Percentiles rank a stretch among this genome's conserved stretches.
phyloP scores from a whole-genome alignment of 805 yeast species.

The Metschnikowia baotianmanensis region DNA sequence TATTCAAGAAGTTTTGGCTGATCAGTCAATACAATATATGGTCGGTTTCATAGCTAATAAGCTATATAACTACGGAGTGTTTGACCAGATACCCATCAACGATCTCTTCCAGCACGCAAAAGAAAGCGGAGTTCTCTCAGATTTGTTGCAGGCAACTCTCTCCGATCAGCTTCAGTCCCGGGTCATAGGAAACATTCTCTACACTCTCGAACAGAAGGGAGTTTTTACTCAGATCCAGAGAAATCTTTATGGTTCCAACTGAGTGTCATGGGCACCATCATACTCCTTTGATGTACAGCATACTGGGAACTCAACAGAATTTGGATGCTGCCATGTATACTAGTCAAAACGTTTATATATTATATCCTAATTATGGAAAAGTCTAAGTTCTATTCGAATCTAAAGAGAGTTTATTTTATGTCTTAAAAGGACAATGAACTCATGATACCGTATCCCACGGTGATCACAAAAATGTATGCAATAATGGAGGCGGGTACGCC shows the following conservation, averaged over 20 bases:
- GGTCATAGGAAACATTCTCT: slow-evolving; percentile 29
- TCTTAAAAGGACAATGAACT: slow-evolving; percentile 13
- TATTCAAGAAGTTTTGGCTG: slow-evolving; percentile 25
- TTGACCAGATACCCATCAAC: slow-evolving; percentile 30
- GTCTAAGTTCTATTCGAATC: background rate
- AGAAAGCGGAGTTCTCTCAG: slow-evolving; percentile 21
- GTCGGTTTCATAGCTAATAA: slow-evolving; percentile 24
- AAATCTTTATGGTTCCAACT: slow-evolving; percentile 5
- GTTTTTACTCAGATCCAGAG: slow-evolving; percentile 24
- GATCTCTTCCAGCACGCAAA: slow-evolving; percentile 23
- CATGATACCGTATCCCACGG: slow-evolving; percentile 44
- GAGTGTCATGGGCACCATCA: too few species aligned
- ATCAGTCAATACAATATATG: slow-evolving; percentile 19
- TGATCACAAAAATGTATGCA: slow-evolving; percentile 33
- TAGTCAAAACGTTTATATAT: too few species aligned
- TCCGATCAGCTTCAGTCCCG: slow-evolving; percentile 32
- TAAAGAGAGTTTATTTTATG: background rate
- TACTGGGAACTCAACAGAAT: too few species aligned
- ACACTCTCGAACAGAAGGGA: slow-evolving; percentile 31
- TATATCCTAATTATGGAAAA: background rate
- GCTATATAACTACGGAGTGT: slow-evolving; percentile 33
- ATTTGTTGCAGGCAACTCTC: slow-evolving; percentile 25
- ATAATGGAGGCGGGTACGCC: slow-evolving; percentile 43
- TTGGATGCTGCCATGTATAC: background rate
- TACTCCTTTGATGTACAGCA: too few species aligned